Percentiles rank a stretch among this genome's conserved stretches.
phyloP scores from a whole-genome alignment of 2,329 filamentous ascomycete species.

The Claviceps lovelessii region DNA sequence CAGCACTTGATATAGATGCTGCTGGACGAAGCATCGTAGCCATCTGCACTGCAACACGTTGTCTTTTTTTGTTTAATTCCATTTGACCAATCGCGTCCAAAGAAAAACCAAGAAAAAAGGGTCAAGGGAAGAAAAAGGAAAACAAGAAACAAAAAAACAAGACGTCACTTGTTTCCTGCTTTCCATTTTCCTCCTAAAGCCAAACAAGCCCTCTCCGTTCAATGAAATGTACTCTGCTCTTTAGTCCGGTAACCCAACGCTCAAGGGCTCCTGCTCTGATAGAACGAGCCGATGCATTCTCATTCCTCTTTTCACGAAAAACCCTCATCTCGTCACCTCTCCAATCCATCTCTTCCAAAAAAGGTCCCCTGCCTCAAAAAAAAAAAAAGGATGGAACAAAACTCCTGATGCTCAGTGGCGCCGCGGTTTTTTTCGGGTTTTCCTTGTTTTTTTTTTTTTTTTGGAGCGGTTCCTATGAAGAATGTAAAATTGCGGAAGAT shows the following conservation, averaged over 20 bases:
- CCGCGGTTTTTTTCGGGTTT: constrained; percentile 1
- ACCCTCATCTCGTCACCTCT: constrained; percentile 9
- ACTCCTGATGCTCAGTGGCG: constrained; percentile 3
- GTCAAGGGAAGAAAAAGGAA: no score
- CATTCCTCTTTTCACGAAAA: not conserved
- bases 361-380: constrained; percentile 9
- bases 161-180: no score
- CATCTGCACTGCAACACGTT: no score
- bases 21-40: no score
- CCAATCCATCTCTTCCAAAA: constrained; percentile 16
- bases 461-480: not conserved
- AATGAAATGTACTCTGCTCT: constrained; percentile 45
- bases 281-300: constrained; percentile 34
- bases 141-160: no score
- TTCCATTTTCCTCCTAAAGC: not conserved
- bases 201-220: not conserved
- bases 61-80: no score
- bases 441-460: not conserved
- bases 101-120: no score
- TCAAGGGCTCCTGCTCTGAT: constrained; percentile 47
- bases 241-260: constrained; percentile 48
- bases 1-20: no score
- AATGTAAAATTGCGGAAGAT: not conserved
- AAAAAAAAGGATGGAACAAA: not conserved
- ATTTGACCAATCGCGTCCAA: no score